These are phyloP conservation scores for Penicillium sp. DNA, from an alignment of 2,329 filamentous ascomycete genomes.

Conservation along the genomic window DNA sequence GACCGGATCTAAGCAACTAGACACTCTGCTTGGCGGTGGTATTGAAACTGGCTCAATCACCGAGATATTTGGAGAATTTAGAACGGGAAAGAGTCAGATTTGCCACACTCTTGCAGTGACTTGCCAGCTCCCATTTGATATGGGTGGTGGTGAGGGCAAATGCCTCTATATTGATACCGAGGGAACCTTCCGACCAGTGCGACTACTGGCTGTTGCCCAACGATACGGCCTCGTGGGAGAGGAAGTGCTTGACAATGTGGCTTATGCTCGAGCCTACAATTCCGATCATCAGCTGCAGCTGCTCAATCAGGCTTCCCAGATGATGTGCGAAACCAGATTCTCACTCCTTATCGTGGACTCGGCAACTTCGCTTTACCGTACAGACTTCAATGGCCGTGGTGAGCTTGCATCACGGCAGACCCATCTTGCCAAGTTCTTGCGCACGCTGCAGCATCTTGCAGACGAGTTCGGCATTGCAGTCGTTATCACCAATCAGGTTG, in stretches of 20 bases:
- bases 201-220: conserved; percentile 87
- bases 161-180: conserved; percentile 99
- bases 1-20: conserved; percentile 94
- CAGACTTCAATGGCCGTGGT: conserved; percentile 94
- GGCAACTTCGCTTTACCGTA: conserved; percentile 91
- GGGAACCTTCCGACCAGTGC: conserved; percentile 92
- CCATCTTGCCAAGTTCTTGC: conserved; percentile 54
- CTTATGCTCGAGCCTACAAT: conserved; percentile 97
- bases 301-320: conserved; percentile 89
- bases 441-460: conserved; percentile 53
- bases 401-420: conserved; percentile 89
- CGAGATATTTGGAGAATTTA: conserved; percentile 96
- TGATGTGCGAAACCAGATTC: conserved; percentile 99
- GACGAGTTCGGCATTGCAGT: conserved; percentile 93
- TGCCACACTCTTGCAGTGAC: conserved; percentile 98
- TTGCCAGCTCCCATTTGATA: conserved; percentile 95
- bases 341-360: conserved; percentile 95
- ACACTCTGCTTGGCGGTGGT: conserved; percentile 90
- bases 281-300: conserved; percentile 96
- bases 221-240: conserved; percentile 93
- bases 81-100: conserved; percentile 97
- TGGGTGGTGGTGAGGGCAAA: conserved; percentile 97
- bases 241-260: conserved; percentile 97
- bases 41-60: conserved; percentile 97
- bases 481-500: conserved; percentile 98